Evolutionary conservation across 2,329 filamentous ascomycete genomes (phyloP), one percentile per base, ranked within the genome.

Genomic region (Talaromyces piceae): DNA sequence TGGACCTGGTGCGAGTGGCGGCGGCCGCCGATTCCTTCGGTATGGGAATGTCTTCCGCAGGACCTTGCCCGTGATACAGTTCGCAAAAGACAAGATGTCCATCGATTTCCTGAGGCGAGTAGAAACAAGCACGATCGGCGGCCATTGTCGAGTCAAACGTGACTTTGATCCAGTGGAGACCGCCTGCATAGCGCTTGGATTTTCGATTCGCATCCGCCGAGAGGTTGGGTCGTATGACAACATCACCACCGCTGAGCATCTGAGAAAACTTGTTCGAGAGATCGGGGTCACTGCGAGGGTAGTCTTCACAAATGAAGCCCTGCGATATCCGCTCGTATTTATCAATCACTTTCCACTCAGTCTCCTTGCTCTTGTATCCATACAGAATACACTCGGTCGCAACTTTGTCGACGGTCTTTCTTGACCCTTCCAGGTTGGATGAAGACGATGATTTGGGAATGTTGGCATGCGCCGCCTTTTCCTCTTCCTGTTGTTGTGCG

Each of bases 151-250:
- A 87, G 68, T 89, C 87, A 61, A 89, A 91, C 1, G 87, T 91
- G 50, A 91, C 76, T 67, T 90, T 90, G 61, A 96, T 89, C 91
- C 91, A 97, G 73, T 95, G 88, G 59, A 87, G 80, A 41, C 91
- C 91, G 46, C 89, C 87, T 43, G 85, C 86, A 56, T 88, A 90
- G 55, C 79, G 81, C 69, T 91, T 89, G 63, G 91, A 88, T 66
- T 91, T 86, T 49, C 79, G 76, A 51, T 90, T 82, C 61, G 94
- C 88, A 31, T 86, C 84, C 16, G 79, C 72, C 2, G 84, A 86
- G 48, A 95, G 72, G 8, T 80, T 79, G 47, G 80, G 78, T 52
- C 83, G 81, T 45, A 85, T 83, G 7, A 86, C 80, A 8, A 86
- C 83, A 47, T 86, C 81, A 60, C 89, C 84, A 56, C 86, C 80